Evolutionary conservation across 2,329 filamentous ascomycete genomes (phyloP), one percentile per base, ranked within the genome.

Genomic region (Sclerotinia glacialis): DNA sequence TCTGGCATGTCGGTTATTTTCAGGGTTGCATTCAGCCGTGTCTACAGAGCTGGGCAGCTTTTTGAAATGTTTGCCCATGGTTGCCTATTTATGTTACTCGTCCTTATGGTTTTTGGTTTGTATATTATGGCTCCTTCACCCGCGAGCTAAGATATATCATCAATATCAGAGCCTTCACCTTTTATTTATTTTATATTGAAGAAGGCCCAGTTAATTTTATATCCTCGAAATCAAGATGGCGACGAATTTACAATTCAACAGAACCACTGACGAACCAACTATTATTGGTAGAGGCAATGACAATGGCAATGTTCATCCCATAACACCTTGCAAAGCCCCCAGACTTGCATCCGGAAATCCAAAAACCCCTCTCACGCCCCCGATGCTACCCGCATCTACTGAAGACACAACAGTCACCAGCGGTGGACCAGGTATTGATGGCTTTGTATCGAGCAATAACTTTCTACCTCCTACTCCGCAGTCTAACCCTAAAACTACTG

Each of bases 231-330:
- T 5, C 37, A 44, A 6, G 6, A 46, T 58, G 55, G 0, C 23
- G 18, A 3, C 16, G 8, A 16, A n/a, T 31, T 16, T 5, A 42
- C 37, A n/a, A 21, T 44, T 1, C 37, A 1, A 28, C 9, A 5
- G 2, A 3, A 23, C 12, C 8, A 42, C n/a, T 42, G 8, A 1
- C 12, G 2, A 11, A 18, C 5, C 53, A 2, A 4, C 12, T 9
- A 6, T 5, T 9, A 2, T 11, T 11, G 5, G 2, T 1, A 11
- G 12, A n/a, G 4, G 14, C 7, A 5, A 40, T 11, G 1, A 4
- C n/a, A 55, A 55, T 11, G 12, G 12, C 16, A 12, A 16, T 55
- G n/a, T 5, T 6, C 2, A 5, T 26, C 31, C 31, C 18, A 5
- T 23, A 55, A 8, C 11, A 40, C 34, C 11, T 9, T 5, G 21